phyloP scores from a whole-genome alignment of 176 grass and related monocot genomes.

The Zoysia pacifica region DNA sequence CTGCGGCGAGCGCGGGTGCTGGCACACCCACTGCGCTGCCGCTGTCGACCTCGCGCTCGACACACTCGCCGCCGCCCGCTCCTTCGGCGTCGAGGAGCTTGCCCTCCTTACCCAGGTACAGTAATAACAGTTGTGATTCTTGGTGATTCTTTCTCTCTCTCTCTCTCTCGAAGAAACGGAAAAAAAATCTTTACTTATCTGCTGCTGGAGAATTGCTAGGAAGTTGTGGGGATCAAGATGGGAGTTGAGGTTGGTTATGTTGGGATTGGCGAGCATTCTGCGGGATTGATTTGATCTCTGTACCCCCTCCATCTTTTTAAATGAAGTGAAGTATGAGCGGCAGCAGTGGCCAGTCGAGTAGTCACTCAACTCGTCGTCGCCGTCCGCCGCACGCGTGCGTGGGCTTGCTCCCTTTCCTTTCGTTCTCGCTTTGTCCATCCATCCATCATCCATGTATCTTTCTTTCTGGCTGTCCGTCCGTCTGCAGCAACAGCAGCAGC shows the following conservation, averaged over 20 bases:
- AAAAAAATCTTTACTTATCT: not conserved
- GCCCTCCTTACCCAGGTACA: conserved; percentile 83
- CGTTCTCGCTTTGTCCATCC: not conserved
- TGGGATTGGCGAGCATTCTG: conserved; percentile 70
- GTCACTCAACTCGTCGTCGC: conserved; percentile 18
- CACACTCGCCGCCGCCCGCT: conserved; percentile 73
- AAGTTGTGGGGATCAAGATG: conserved; percentile 54
- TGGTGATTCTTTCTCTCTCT: not conserved
- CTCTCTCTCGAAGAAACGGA: not conserved
- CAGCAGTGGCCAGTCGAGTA: not conserved
- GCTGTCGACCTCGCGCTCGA: conserved; percentile 98
- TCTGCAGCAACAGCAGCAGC: conserved; percentile 1
- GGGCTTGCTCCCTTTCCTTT: conserved; percentile 10
- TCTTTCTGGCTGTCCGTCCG: conserved; percentile 29
- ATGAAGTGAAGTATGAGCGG: conserved; percentile 29
- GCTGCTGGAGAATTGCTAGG: not conserved
- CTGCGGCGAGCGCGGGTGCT: conserved; percentile 87
- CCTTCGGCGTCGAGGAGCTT: conserved; percentile 95
- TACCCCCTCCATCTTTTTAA: conserved; percentile 43
- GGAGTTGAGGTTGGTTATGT: conserved; percentile 51
- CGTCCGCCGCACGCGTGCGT: conserved; percentile 29
- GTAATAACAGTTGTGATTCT: conserved; percentile 1
- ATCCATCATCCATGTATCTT: not conserved
- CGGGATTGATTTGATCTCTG: conserved; percentile 59
- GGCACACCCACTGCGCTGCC: conserved; percentile 97